Evolutionary conservation across 495 filamentous ascomycete genomes (phyloP), one percentile per base, ranked within the genome.

Genomic region (Xanthoparmelia taractica): DNA sequence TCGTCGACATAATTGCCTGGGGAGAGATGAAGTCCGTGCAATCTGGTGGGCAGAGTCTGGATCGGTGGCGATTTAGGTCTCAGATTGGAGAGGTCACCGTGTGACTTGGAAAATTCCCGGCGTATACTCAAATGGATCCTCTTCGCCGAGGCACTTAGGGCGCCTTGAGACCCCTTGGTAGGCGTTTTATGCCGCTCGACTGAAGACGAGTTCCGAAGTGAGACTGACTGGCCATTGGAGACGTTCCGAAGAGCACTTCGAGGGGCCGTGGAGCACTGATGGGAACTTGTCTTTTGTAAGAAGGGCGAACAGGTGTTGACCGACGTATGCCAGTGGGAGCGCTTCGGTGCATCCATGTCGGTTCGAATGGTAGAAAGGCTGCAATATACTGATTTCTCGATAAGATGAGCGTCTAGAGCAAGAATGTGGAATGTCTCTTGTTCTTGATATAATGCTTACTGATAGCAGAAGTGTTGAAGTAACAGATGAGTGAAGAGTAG

Each of bases 61-160:
- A 43, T 20, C 13, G 58, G 63, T 17, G 63, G 63, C 1, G 58
- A 55, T 38, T 60, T 61, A 20, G 58, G 63, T 36, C 63, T 59
- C 4, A 61, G 38, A 34, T 47, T 55, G 36, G 57, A 60, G 38
- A 65, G 58, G 23, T 65, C 58, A 20, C 63, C 63, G 48, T 65
- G 50, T 55, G 63, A 55, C 27, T 55, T 61, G 8, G 63, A 65
- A 50, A 56, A 7, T 20, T 45, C 45, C 20, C 63, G 48, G 40
- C 52, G 63, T 13, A 38, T 54, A 27, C 38, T 36, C 18, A 27
- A 29, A 36, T 47, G 17, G 27, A 54, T 23, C 8, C 63, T 59
- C 37, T 33, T 55, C 36, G 18, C 25, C 6, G 48, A 56, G 27
- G 25, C 13, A 12, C 54, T 61, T 23, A 34, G 41, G 18, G n/a